phyloP scores from a whole-genome alignment of 805 yeast genomes.

The Cyberlindnera samutprakarnensis region DNA sequence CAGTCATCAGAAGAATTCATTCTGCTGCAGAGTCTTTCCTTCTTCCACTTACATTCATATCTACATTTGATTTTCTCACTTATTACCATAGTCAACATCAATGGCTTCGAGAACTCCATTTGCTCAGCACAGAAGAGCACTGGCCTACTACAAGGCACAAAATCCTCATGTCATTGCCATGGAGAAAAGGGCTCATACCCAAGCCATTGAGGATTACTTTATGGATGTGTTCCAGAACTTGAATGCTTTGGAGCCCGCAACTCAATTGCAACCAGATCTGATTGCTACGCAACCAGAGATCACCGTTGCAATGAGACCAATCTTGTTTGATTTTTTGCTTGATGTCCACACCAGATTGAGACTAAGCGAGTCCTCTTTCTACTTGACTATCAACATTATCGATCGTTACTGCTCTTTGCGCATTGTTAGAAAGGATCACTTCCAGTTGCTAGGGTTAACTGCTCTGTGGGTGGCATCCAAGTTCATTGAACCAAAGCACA shows the following conservation, averaged over 20 bases:
- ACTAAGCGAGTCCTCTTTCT: constrained; percentile 58
- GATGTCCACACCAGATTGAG: constrained; percentile 60
- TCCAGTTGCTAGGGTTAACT: constrained; percentile 80
- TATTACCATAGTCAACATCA: too few species aligned
- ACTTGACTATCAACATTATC: constrained; percentile 59
- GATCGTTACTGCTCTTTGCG: constrained; percentile 84
- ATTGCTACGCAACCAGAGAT: constrained; percentile 33
- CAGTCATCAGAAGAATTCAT: too few species aligned
- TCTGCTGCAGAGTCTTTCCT: too few species aligned
- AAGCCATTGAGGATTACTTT: constrained; percentile 37
- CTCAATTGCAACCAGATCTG: constrained; percentile 22
- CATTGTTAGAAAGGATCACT: constrained; percentile 72
- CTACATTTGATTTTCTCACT: too few species aligned
- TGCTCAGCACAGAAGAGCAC: constrained; percentile 17
- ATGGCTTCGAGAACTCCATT: constrained; percentile 13
- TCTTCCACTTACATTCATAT: too few species aligned
- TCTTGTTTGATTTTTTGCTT: constrained; percentile 73
- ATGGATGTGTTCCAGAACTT: constrained; percentile 32
- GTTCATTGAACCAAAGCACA: constrained; percentile 58
- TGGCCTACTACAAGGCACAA: constrained; percentile 25
- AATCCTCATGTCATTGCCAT: constrained; percentile 35
- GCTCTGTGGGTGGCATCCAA: constrained; percentile 89
- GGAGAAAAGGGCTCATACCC: constrained; percentile 40
- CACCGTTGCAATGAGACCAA: constrained; percentile 55
- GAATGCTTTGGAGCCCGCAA: constrained; percentile 25